Base-by-base conservation (phyloP, 495 filamentous ascomycete species). In the Cercophora sp. region DNA sequence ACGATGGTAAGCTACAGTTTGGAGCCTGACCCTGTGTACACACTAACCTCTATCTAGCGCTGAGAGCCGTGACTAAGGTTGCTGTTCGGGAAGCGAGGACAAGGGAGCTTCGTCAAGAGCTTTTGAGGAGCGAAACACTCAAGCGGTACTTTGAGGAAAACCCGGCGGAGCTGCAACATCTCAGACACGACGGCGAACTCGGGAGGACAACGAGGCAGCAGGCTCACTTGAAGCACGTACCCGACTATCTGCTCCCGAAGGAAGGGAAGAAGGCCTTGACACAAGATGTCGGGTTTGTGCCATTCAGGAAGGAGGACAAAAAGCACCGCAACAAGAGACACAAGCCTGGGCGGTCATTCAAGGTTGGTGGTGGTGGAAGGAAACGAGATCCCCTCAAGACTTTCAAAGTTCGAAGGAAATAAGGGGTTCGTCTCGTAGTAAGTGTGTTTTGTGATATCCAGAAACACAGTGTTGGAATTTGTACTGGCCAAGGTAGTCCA, bases 141-240 rank as follows among this genome's bases (percentile, higher is more conserved):
- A 91, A 91, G 70, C 79, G 93, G 59, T 89, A 96, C 71, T 97
- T 96, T 62, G 93, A 97, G 63, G 93, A 99, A 69, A 96, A 97
- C 66, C 93, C 93, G 0, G 82, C 83, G 6, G 91, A 96, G 62
- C 70, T 96, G 35, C 78, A 84, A 18, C 87, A 93, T 64, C 75
- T 99, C 45, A 78, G 93, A 23, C 93, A 99, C 63, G 94, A 99
- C 65, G 86, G 84, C 8, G 93, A 96, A 67, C 70, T 93, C 37
- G 83, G 89, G 54, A 78, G 55, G 27, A 45, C 84, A 18, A 86
- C 87, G 4, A 77, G 87, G 56, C 78, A 91, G 24, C 90, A 96
- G 70, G 78, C 85, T 9, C 94, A 99, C 77, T 70, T 99, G 51
- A 95, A 88, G 69, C 91, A 97, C 72, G 88, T 99, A 2, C 93